Conservation (phyloP, 768 basidiomycete species). For the Rhizopogon rudus region DNA sequence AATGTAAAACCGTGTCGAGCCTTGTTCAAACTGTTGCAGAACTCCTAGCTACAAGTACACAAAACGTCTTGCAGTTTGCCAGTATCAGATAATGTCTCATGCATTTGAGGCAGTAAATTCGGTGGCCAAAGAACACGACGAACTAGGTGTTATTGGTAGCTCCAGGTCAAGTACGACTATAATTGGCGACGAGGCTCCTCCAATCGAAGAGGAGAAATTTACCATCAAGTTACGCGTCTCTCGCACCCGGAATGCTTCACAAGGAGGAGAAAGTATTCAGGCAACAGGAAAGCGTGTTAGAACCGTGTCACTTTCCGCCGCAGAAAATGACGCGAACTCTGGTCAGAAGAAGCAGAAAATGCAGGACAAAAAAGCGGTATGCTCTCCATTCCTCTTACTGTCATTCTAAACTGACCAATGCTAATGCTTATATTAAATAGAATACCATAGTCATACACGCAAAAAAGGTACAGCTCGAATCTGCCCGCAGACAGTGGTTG, state of each 20-base stretch:
- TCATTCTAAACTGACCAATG: background rate
- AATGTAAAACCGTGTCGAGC: background rate
- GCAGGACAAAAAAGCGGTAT: slow-evolving; percentile 39
- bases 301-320: slow-evolving; percentile 1
- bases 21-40: background rate
- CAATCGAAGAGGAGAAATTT: background rate
- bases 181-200: slow-evolving; percentile 23
- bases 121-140: slow-evolving; percentile 11
- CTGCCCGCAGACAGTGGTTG: slow-evolving; percentile 42
- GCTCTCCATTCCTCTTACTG: background rate
- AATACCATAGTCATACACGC: slow-evolving; percentile 34
- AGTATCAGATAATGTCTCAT: background rate
- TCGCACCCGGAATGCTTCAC: background rate
- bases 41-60: background rate
- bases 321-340: background rate
- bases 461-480: slow-evolving; percentile 34
- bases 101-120: background rate
- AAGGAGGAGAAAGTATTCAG: background rate
- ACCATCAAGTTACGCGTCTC: slow-evolving; percentile 11
- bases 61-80: background rate
- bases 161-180: slow-evolving; percentile 24
- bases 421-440: slow-evolving; percentile 20
- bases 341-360: slow-evolving; percentile 26
- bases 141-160: slow-evolving; percentile 23
- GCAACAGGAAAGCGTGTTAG: slow-evolving; percentile 14